A percentile compares a stretch with the other conserved stretches of the same genome.
Conservation (phyloP, 2,329 filamentous ascomycete genomes). For the Thyridium curvatum region DNA sequence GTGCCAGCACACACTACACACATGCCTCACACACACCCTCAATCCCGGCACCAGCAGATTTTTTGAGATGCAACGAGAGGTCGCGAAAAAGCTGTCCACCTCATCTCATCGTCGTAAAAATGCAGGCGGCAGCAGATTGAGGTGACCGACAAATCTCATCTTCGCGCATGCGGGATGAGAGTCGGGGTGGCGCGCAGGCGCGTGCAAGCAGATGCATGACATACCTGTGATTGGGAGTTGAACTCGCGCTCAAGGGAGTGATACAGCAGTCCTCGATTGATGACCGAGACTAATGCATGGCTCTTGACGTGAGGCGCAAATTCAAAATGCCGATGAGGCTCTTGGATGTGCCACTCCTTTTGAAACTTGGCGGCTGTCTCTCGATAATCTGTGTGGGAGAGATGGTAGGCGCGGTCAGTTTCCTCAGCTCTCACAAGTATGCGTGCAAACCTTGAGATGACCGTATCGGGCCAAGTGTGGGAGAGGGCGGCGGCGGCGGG, state of each 20-base stretch:
- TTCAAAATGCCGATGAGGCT: conserved; percentile 55
- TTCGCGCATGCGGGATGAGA: too few relatives aligned
- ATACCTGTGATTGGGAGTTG: conserved; percentile 42
- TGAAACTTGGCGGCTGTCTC: conserved; percentile 63
- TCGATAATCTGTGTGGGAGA: conserved; percentile 48
- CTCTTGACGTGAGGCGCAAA: conserved; percentile 61
- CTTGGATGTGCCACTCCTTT: conserved; percentile 60
- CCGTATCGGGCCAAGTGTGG: not conserved
- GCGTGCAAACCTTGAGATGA: not conserved
- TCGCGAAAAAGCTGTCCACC: too few relatives aligned
- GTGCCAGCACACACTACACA: conserved; percentile 17
- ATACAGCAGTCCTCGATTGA: conserved; percentile 60
- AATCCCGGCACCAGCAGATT: conserved; percentile 8
- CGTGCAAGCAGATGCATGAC: conserved; percentile 3
- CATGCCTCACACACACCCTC: conserved; percentile 8
- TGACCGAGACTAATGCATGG: conserved; percentile 55
- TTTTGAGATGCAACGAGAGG: conserved; percentile 1
- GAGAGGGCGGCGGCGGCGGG: not conserved
- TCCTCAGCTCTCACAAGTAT: conserved; percentile 11
- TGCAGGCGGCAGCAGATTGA: too few relatives aligned
- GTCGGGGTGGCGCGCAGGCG: too few relatives aligned
- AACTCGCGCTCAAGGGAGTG: conserved; percentile 51
- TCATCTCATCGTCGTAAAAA: too few relatives aligned
- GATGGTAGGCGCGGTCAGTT: conserved; percentile 22
- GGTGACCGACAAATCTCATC: too few relatives aligned